Percentiles rank a stretch among this genome's conserved stretches.
Conservation (phyloP, 768 basidiomycete genomes). For the Hygrocybe coccinea region DNA sequence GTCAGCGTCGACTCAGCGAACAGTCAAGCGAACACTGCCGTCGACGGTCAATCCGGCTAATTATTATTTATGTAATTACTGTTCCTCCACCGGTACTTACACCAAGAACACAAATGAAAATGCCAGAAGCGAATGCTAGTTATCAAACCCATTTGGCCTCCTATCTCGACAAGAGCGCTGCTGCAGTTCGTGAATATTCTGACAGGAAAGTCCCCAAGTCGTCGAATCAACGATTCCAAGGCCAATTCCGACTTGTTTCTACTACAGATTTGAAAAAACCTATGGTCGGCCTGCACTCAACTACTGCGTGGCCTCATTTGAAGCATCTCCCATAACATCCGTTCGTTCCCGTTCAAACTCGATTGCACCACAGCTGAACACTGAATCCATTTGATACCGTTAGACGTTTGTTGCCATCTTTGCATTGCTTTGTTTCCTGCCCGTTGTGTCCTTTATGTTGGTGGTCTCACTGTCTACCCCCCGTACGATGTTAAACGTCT, state of each 20-base stretch:
- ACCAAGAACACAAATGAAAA: no score
- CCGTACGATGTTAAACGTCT: neutral
- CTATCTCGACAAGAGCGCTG: slow-evolving; percentile 35
- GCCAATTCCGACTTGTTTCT: neutral
- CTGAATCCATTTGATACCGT: neutral
- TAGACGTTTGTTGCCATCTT: slow-evolving; percentile 43
- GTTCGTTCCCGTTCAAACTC: slow-evolving; percentile 20
- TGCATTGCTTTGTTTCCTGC: slow-evolving; percentile 31
- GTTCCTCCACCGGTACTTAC: no score
- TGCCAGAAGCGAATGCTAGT: no score
- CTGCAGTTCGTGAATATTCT: slow-evolving; percentile 33
- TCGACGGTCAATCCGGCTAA: no score
- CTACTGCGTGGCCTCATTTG: slow-evolving; percentile 29
- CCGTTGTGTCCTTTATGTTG: slow-evolving; percentile 37
- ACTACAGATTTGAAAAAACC: slow-evolving; percentile 37
- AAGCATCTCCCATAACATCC: slow-evolving; percentile 31
- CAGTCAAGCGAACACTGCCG: no score
- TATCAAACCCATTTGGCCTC: slow-evolving; percentile 24
- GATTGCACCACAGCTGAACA: no score
- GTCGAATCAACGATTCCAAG: neutral
- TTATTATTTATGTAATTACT: no score
- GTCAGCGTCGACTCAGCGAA: no score
- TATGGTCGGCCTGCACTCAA: slow-evolving; percentile 41
- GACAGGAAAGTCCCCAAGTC: slow-evolving; percentile 24
- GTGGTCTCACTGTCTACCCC: slow-evolving; percentile 13